Conservation (phyloP, 805 yeast species). For the Suhomyces vadensis region DNA sequence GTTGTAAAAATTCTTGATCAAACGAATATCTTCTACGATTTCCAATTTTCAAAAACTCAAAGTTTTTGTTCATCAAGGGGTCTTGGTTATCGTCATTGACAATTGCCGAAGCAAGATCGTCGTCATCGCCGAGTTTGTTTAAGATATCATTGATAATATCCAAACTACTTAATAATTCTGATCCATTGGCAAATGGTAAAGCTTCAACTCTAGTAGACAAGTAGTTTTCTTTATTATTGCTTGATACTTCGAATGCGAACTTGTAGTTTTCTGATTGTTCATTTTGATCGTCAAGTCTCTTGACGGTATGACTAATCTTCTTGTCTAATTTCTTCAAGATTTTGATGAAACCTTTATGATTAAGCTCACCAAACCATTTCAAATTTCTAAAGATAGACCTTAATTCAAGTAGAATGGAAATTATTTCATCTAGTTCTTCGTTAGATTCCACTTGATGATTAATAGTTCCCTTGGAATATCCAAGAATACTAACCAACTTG, state of each 20-base stretch:
- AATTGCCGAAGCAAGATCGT: slow-evolving; percentile 4
- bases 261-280: slow-evolving; percentile 8
- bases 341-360: slow-evolving; percentile 85
- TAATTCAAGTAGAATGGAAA: slow-evolving; percentile 66
- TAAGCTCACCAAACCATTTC: slow-evolving; percentile 92
- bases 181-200: slow-evolving; percentile 74
- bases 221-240: slow-evolving; percentile 39
- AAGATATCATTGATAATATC: slow-evolving; percentile 52
- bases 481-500: slow-evolving; percentile 40
- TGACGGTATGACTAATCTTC: slow-evolving; percentile 44
- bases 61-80: not conserved
- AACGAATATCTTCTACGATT: slow-evolving; percentile 23
- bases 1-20: slow-evolving; percentile 25
- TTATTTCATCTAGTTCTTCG: slow-evolving; percentile 44
- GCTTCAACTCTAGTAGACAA: slow-evolving; percentile 69
- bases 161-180: slow-evolving; percentile 56
- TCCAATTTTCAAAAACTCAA: slow-evolving; percentile 25
- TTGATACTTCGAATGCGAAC: slow-evolving; percentile 24
- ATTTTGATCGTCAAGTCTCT: slow-evolving; percentile 15
- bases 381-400: slow-evolving; percentile 75
- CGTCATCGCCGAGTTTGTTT: slow-evolving; percentile 45
- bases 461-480: slow-evolving; percentile 24
- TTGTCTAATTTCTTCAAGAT: slow-evolving; percentile 90
- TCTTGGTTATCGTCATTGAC: slow-evolving; percentile 9
- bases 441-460: slow-evolving; percentile 36